A percentile compares a stretch with the other conserved stretches of the same genome.
Evolutionary conservation across 768 basidiomycete genomes (phyloP).

Genomic region (Polyporus arcularius): DNA sequence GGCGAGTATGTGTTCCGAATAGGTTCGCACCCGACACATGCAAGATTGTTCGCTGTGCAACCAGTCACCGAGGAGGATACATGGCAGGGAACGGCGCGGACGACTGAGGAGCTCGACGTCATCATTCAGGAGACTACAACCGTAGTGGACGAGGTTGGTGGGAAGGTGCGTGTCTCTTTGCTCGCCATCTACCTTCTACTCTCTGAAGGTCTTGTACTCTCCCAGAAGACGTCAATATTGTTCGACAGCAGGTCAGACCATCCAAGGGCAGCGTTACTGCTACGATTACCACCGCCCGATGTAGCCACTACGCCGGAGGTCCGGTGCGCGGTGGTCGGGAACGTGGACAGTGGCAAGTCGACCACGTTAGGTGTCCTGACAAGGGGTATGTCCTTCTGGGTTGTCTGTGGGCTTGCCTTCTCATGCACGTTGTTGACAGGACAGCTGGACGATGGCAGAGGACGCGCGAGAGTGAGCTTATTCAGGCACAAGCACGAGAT

Average conservation of each 20-base stretch:
- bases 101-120: constrained; percentile 51
- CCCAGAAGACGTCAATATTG: constrained; percentile 55
- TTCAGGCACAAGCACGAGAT: constrained; percentile 98
- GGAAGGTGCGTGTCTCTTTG: constrained; percentile 52
- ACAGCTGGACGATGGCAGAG: constrained; percentile 78
- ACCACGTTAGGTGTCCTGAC: constrained; percentile 95
- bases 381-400: constrained; percentile 53
- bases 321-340: constrained; percentile 93
- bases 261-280: constrained; percentile 59
- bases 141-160: constrained; percentile 75
- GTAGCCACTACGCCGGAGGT: constrained; percentile 87
- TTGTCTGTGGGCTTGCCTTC: neutral
- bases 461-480: constrained; percentile 80
- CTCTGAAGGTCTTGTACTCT: neutral
- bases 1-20: constrained; percentile 80
- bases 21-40: constrained; percentile 64
- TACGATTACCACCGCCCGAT: constrained; percentile 75
- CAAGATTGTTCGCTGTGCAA: constrained; percentile 57
- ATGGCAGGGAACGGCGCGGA: constrained; percentile 56
- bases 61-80: constrained; percentile 44
- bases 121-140: constrained; percentile 46
- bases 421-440: constrained; percentile 40
- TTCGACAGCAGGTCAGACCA: constrained; percentile 47
- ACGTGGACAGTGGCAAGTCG: constrained; percentile 92
- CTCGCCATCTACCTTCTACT: neutral